phyloP scores from a whole-genome alignment of 768 basidiomycete species.

The Calocera viscosa region DNA sequence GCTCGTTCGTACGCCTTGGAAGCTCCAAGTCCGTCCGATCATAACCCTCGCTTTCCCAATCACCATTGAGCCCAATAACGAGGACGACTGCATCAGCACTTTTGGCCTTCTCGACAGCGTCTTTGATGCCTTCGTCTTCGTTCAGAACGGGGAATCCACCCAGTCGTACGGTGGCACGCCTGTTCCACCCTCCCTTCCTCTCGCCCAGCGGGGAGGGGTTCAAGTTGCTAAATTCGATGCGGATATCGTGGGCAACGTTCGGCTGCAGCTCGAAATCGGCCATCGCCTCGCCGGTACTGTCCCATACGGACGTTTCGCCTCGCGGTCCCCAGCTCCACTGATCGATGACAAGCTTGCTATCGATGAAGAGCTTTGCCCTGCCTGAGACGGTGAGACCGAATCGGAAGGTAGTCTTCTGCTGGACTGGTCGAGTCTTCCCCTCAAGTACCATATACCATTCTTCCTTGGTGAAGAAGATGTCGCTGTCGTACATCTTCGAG shows the following conservation, averaged over 20 bases:
- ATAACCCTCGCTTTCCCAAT: conserved; percentile 67
- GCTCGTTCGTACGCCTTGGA: conserved; percentile 62
- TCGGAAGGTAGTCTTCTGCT: conserved; percentile 24
- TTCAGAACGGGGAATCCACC: conserved; percentile 19
- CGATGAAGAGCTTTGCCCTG: conserved; percentile 47
- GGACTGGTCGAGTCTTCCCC: conserved; percentile 36
- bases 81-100: conserved; percentile 20
- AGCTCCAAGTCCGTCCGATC: conserved; percentile 56
- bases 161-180: conserved; percentile 33
- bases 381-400: conserved; percentile 30
- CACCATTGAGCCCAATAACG: conserved; percentile 28
- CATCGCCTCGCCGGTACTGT: conserved; percentile 43
- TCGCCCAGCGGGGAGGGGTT: conserved; percentile 59
- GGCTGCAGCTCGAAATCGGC: conserved; percentile 46
- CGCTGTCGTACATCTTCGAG: conserved; percentile 49
- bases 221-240: conserved; percentile 64
- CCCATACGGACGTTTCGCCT: neutral
- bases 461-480: conserved; percentile 40
- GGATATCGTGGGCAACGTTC: conserved; percentile 41
- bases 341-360: conserved; percentile 58
- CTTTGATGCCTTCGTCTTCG: conserved; percentile 18
- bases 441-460: conserved; percentile 47
- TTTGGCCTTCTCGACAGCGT: conserved; percentile 21
- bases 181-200: conserved; percentile 44
- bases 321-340: conserved; percentile 45